Percentiles rank a stretch among this genome's conserved stretches.
Conservation (phyloP, 331 rosid species). For the Pyracantha coccinea region DNA sequence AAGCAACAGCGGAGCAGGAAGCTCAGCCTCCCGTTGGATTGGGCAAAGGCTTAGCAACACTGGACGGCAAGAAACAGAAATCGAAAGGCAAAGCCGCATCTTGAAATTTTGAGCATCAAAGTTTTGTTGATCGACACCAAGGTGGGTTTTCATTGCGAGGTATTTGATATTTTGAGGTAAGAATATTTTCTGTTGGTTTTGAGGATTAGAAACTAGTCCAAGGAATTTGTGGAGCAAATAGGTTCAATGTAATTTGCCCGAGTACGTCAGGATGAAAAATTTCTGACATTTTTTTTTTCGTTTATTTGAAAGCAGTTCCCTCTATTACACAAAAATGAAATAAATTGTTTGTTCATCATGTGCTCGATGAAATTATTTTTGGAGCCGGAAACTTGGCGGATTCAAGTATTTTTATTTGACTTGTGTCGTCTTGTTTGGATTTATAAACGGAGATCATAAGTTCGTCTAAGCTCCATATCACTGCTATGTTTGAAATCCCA, state of each 20-base stretch:
- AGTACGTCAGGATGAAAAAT: neutral
- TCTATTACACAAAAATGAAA: neutral
- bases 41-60: constrained; percentile 68
- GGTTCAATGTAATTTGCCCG: too few species aligned
- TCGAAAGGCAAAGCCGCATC: constrained; percentile 54
- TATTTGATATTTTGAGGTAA: constrained; percentile 18
- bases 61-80: constrained; percentile 76
- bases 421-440: too few species aligned
- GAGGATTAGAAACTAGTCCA: constrained; percentile 15
- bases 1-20: constrained; percentile 24
- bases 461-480: too few species aligned
- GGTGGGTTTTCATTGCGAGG: constrained; percentile 18
- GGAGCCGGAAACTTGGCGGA: neutral
- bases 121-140: constrained; percentile 14
- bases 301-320: too few species aligned
- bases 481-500: too few species aligned
- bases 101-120: constrained; percentile 33
- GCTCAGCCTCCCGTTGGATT: constrained; percentile 72
- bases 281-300: neutral
- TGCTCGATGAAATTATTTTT: neutral
- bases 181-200: neutral
- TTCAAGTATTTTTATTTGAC: too few species aligned
- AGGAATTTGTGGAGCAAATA: neutral
- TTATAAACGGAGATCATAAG: too few species aligned
- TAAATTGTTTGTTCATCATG: neutral